A percentile compares a stretch with the other conserved stretches of the same genome.
phyloP scores from a whole-genome alignment of 2,329 filamentous ascomycete genomes.

The Elsinoe fawcettii region DNA sequence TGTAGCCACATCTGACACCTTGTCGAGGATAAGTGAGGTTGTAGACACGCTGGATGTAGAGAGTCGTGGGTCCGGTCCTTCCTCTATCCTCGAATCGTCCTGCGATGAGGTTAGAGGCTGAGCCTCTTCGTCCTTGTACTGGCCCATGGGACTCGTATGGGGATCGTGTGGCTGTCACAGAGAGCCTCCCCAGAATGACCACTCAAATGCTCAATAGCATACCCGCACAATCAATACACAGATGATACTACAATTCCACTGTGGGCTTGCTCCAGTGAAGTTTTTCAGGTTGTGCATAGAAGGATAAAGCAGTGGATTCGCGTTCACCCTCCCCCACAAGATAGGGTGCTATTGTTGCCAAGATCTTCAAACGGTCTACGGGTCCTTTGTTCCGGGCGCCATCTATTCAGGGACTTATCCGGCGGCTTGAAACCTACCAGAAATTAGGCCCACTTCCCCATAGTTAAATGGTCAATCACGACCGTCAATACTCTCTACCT shows the following conservation, averaged over 20 bases:
- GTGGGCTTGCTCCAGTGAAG: too few species aligned
- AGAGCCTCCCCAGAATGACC: not conserved
- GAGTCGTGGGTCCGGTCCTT: conserved; percentile 31
- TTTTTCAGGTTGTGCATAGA: too few species aligned
- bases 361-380: conserved; percentile 1
- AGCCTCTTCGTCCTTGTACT: conserved; percentile 37
- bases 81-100: conserved; percentile 1
- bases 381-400: not conserved
- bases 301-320: not conserved
- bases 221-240: not conserved
- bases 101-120: conserved; percentile 34
- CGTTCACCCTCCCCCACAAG: not conserved
- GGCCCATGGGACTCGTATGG: conserved; percentile 12
- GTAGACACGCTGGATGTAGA: conserved; percentile 74
- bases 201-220: not conserved
- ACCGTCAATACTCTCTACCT: too few species aligned
- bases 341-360: not conserved
- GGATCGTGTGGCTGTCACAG: not conserved
- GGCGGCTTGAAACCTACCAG: not conserved
- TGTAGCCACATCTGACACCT: conserved; percentile 48
- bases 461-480: too few species aligned
- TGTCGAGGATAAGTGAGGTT: conserved; percentile 73
- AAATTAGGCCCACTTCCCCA: too few species aligned
- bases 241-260: not conserved
- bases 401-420: not conserved